These are phyloP conservation scores for Emergomyces orientalis DNA, from an alignment of 2,329 filamentous ascomycete species.

Conservation along the genomic window DNA sequence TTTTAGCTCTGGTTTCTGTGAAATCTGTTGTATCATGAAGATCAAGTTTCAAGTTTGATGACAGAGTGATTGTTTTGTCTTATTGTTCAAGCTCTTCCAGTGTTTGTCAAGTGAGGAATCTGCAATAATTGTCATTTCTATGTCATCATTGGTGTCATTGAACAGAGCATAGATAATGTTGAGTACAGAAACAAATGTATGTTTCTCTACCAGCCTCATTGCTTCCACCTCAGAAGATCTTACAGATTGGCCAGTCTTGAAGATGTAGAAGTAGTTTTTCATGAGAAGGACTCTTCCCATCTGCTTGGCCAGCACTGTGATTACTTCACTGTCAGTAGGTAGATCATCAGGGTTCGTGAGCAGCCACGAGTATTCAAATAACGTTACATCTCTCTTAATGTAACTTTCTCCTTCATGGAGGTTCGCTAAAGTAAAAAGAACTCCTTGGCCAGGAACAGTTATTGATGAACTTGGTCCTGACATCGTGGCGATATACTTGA, in stretches of 20 bases:
- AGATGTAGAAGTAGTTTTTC: background rate
- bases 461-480: background rate
- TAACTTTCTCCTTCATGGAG: constrained; percentile 6
- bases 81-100: constrained; percentile 15
- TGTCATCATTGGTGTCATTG: constrained; percentile 2
- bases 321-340: constrained; percentile 2
- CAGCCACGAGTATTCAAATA: background rate
- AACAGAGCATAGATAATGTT: constrained; percentile 12
- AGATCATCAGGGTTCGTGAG: background rate
- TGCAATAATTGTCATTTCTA: constrained; percentile 15
- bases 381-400: constrained; percentile 2
- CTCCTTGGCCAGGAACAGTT: background rate
- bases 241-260: constrained; percentile 1
- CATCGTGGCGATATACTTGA: background rate
- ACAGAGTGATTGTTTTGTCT: constrained; percentile 18
- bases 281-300: constrained; percentile 7
- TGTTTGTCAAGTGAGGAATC: constrained; percentile 13
- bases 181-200: constrained; percentile 17
- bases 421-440: background rate
- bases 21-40: constrained; percentile 13
- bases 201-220: constrained; percentile 8
- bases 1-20: constrained; percentile 13
- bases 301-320: constrained; percentile 7
- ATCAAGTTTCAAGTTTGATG: constrained; percentile 18
- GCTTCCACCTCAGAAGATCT: background rate